Base-by-base conservation (phyloP, 768 basidiomycete genomes). In the Termitomyces sp. region DNA sequence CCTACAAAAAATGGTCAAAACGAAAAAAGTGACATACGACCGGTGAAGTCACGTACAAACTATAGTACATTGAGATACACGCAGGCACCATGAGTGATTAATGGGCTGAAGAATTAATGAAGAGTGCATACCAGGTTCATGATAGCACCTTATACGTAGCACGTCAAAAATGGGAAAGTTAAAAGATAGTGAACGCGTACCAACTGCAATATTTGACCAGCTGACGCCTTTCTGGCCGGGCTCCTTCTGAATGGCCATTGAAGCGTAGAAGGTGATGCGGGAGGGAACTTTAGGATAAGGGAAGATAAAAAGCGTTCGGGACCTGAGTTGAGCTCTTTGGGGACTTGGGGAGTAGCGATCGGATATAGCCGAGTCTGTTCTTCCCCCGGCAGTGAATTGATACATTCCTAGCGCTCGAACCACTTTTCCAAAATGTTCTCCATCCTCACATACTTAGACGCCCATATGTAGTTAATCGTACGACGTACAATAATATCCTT, bases 171-270 rank as follows among this genome's bases (percentile, higher is more conserved):
- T 17, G 56, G 54, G 58, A 58, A 41, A 61, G 26, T 34, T n/a
- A 57, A 51, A 34, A 8, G 24, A 54, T 59, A 35, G 22, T 53
- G 41, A 21, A 61, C 52, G 71, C 90, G 64, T 68, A 93, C 92
- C 92, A 70, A 96, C 87, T 61, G 91, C 93, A 74, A 95, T 94
- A 75, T 94, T 95, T 64, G 90, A 91, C 91, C 90, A 95, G 76
- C 79, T 93, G 62, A 93, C 76, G 66, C 90, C 90, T 73, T 94
- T 93, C 71, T 93, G 88, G 57, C 91, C 93, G 51, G 93, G 92
- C 74, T 91, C 88, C 71, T 80, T 84, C 69, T 85, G 78, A 65
- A 92, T 82, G 74, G 83, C 90, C 90, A 93, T 92, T 56, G 48
- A 58, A 57, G 62, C 58, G 57, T 47, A 53, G 44, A 55, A 56